Evolutionary conservation across 2,329 filamentous ascomycete species (phyloP), one percentile per base, ranked within the genome.

Genomic region (Exophiala xenobiotica): DNA sequence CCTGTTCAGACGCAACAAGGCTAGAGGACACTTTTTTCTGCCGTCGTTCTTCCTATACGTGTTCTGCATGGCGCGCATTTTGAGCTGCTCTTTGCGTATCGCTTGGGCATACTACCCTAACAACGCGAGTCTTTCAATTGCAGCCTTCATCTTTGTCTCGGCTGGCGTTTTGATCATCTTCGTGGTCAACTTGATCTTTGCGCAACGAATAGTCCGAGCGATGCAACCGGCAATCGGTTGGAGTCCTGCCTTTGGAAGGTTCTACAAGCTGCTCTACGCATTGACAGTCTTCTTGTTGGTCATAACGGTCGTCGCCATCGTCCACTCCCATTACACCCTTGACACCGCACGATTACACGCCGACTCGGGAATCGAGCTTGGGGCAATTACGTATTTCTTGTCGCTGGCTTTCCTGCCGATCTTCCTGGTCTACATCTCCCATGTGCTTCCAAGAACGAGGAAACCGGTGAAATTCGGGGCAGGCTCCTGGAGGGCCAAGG

Each of bases 111-210:
- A 64, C 23, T 59, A 67, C 49, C 68, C 59, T 46, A 61, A 42
- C 7, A 76, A 78, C 53, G 61, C 77, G 31, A 63, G 61, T 5
- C 64, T 83, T 3, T 77, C 73, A 1, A 78, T 83, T 42, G 78
- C 79, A 0, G 81, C 87, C 3, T 75, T 76, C 57, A 80, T 92
- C 63, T 84, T 93, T 61, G 80, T 88, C 53, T 81, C 84, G 40
- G 84, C 86, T 0, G 89, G 88, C 38, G 82, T 90, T n/a, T 66
- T 95, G 24, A 68, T 95, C 5, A 72, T 95, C 20, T 92, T 88
- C 68, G 71, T 92, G 63, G 74, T 90, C 68, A 93, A 95, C 70
- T 70, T 95, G 33, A 71, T 93, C 62, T 87, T 91, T 64, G 71
- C 85, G 0, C 87, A 90, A 69, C 83, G 90, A 42, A 76, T 95